Evolutionary conservation across 805 yeast species (phyloP).

Genomic region (Wickerhamomyces bovis): DNA sequence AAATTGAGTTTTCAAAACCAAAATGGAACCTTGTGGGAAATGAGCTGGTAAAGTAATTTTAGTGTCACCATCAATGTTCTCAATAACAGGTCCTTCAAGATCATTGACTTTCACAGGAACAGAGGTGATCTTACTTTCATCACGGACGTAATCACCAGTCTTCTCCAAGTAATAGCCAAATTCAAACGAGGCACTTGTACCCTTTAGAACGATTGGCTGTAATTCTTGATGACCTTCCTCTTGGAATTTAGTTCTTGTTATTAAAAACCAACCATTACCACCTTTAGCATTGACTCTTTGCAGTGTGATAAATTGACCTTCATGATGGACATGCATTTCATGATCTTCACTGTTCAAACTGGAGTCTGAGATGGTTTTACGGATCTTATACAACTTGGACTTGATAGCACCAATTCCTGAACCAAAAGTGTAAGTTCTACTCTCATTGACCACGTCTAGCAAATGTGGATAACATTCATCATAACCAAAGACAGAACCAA

Average conservation of each 20-base stretch:
- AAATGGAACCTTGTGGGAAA: conserved; percentile 89
- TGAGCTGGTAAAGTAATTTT: conserved; percentile 50
- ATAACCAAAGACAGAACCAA: conserved; percentile 90
- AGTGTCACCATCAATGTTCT: conserved; percentile 39
- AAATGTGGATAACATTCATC: conserved; percentile 87
- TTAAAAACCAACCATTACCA: conserved; percentile 83
- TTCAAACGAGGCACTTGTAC: conserved; percentile 50
- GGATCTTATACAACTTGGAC: conserved; percentile 47
- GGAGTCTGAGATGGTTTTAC: conserved; percentile 50
- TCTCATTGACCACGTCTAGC: conserved; percentile 75
- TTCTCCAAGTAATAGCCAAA: conserved; percentile 53
- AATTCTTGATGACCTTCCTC: conserved; percentile 42
- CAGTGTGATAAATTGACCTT: conserved; percentile 85
- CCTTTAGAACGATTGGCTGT: conserved; percentile 52
- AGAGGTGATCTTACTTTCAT: conserved; percentile 45
- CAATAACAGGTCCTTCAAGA: conserved; percentile 44
- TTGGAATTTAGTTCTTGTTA: conserved; percentile 78
- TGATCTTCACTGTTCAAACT: conserved; percentile 47
- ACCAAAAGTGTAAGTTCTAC: conserved; percentile 48
- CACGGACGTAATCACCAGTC: conserved; percentile 40
- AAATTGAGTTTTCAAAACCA: conserved; percentile 68
- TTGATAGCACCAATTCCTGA: conserved; percentile 78
- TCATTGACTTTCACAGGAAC: conserved; percentile 59
- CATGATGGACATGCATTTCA: conserved; percentile 93
- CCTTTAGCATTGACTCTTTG: conserved; percentile 79